Base-by-base conservation (phyloP, 345 rosid species). In the Eucalyptus sp. region DNA sequence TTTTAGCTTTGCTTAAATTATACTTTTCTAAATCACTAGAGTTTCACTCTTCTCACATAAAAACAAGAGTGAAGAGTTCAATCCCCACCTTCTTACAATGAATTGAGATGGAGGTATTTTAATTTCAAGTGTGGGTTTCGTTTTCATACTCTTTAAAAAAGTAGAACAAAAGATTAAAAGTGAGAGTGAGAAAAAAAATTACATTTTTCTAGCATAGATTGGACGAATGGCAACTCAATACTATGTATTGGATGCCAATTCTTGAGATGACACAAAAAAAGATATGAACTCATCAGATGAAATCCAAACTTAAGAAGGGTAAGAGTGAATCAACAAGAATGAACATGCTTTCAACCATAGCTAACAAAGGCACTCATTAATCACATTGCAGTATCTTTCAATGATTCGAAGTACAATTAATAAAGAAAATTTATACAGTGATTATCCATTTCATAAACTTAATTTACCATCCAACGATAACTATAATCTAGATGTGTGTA, bases 121-220 rank as follows among this genome's bases (percentile, higher is more conserved):
- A 51, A 3, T 1, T 51, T 51, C 0, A 51, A 16, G 8, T 51
- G 8, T 17, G 0, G 1, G 2, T 51, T 51, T 16, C 4, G 8
- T 2, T 51, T 51, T 51, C 4, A 51, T 1, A 7, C 2, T 17
- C 2, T 51, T 16, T 51, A 49, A 51, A 7, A 51, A 51, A 17
- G 8, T 17, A 51, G 4, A 8, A 51, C 8, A 51, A 51, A 51
- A 51, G 54, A 6, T 51, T 51, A 51, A 16, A 51, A 51, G 22
- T 17, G 54, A 51, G 22, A 51, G 54, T 16, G 4, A 51, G 20
- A 51, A 51, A 51, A 50, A 51, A 51, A 51, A 51, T 51, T 51
- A 16, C 8, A 51, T 51, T 51, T 51, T 51, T 51, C 22, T 51
- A 51, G 8, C 22, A 51, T 51, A 51, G 4, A 51, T 51, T 51